Base-by-base conservation (phyloP, 2,329 filamentous ascomycete genomes). In the Aspergillus fischeri region DNA sequence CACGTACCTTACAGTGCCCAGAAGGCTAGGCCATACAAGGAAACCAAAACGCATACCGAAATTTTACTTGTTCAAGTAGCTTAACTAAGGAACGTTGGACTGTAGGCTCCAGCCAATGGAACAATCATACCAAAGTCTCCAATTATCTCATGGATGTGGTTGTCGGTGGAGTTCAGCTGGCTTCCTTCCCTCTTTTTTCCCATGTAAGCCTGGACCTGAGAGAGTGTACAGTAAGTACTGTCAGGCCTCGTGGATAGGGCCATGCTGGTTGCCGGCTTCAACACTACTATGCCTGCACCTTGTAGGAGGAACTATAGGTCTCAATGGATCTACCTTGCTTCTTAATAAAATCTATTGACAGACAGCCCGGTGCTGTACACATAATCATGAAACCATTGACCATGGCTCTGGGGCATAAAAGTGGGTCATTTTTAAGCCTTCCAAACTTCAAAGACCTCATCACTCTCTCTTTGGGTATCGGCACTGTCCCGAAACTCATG, bases 91-190 rank as follows among this genome's bases (percentile, higher is more conserved):
- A 49, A 56, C 47, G 35, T 41, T 48, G 49, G 51, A 44, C 38
- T 29, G 27, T 10, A 29, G 10, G 4, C 20, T 45, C 58, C 51
- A 52, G 42, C 61, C 61, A 63, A 63, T 61, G 28, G 47, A 17
- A 49, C 28, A 21, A 24, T 47, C 44, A 53, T 35, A 38, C 32
- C 24, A 51, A 25, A 21, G 48, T 32, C 28, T 41, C 24, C 51
- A 29, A 20, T 44, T 50, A 50, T 60, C 57, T 59, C 59, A 63
- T 60, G 52, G 55, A 55, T 54, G 56, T 38, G 51, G 55, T 53
- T 55, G 44, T 38, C 17, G 48, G 57, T 59, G 57, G 57, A 44
- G 54, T 29, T 51, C 21, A 51, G 49, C 49, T 32, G 49, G 32
- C 27, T 51, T 51, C 27, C 27, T 53, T 47, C 4, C 3, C 8